These are phyloP conservation scores for Curvularia sp. DNA, from an alignment of 2,329 filamentous ascomycete species.

Conservation along the genomic window DNA sequence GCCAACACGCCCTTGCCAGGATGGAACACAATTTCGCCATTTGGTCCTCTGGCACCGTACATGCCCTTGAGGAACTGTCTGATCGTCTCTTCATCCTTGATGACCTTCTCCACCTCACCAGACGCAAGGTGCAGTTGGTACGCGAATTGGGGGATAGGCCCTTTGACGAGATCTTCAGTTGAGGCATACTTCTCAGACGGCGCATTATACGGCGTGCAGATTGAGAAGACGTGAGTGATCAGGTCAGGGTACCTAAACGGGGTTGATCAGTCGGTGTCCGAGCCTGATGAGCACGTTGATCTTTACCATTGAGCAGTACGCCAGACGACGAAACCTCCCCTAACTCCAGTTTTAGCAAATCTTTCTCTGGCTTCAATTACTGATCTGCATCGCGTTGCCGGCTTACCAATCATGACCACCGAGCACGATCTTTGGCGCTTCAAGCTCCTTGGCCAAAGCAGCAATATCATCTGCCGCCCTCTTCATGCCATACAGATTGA, in stretches of 20 bases:
- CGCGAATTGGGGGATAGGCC: constrained; percentile 69
- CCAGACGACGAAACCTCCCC: constrained; percentile 80
- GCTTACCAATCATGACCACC: constrained; percentile 84
- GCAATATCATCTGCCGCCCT: constrained; percentile 74
- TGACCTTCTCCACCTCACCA: constrained; percentile 59
- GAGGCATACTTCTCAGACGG: constrained; percentile 62
- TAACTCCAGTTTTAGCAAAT: constrained; percentile 28
- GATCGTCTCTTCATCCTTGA: constrained; percentile 66
- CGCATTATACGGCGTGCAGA: constrained; percentile 75
- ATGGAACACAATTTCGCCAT: constrained; percentile 65
- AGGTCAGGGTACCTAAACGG: constrained; percentile 61
- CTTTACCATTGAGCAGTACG: constrained; percentile 69
- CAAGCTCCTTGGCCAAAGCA: constrained; percentile 68
- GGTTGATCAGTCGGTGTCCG: neutral
- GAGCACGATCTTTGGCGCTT: constrained; percentile 70
- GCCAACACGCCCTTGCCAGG: constrained; percentile 68
- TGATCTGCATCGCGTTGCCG: neutral
- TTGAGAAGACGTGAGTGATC: constrained; percentile 75
- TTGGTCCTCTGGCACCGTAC: constrained; percentile 69
- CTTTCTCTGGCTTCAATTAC: neutral
- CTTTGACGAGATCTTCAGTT: constrained; percentile 66
- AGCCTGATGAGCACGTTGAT: neutral
- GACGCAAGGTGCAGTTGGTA: constrained; percentile 86
- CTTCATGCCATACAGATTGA: constrained; percentile 73
- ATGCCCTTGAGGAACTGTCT: constrained; percentile 73